These are phyloP conservation scores for Hirschfeldia incana DNA, from an alignment of 345 rosid genomes.

Conservation along the genomic window DNA sequence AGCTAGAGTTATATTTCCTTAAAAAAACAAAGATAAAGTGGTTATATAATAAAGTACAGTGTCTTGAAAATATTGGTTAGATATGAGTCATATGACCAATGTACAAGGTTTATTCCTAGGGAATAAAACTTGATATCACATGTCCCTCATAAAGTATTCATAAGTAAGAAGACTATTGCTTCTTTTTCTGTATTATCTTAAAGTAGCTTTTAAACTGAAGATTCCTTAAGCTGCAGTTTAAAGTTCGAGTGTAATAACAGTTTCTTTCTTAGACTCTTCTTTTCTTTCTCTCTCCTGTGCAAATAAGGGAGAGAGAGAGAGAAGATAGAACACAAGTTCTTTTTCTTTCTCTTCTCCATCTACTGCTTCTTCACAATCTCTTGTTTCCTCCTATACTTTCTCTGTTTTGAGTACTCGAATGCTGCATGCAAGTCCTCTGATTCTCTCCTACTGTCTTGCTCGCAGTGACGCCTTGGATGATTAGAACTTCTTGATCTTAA, in stretches of 20 bases:
- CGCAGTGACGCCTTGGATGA: not conserved
- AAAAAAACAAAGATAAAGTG: not conserved
- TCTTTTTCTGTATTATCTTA: not conserved
- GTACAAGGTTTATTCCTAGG: constrained; percentile 11
- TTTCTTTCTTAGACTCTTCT: constrained; percentile 20
- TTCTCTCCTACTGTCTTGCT: not conserved
- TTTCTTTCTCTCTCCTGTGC: constrained; percentile 3
- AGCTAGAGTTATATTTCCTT: not conserved
- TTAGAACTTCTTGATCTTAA: not conserved
- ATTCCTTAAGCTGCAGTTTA: constrained; percentile 11
- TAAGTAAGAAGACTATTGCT: not conserved
- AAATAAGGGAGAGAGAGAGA: not conserved
- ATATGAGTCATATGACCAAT: not conserved
- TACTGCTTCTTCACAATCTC: not conserved
- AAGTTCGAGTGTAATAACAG: constrained; percentile 19
- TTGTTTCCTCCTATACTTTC: not conserved
- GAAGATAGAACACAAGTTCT: not conserved
- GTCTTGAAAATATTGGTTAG: not conserved
- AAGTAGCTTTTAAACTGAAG: constrained; percentile 23
- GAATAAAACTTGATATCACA: constrained; percentile 17
- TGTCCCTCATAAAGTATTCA: not conserved
- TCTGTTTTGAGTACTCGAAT: not conserved
- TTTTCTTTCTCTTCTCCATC: not conserved
- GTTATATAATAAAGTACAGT: not conserved
- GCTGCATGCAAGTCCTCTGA: constrained; percentile 33